phyloP scores from a whole-genome alignment of 306 rosid genomes.

The Citrullus mucosospermus region DNA sequence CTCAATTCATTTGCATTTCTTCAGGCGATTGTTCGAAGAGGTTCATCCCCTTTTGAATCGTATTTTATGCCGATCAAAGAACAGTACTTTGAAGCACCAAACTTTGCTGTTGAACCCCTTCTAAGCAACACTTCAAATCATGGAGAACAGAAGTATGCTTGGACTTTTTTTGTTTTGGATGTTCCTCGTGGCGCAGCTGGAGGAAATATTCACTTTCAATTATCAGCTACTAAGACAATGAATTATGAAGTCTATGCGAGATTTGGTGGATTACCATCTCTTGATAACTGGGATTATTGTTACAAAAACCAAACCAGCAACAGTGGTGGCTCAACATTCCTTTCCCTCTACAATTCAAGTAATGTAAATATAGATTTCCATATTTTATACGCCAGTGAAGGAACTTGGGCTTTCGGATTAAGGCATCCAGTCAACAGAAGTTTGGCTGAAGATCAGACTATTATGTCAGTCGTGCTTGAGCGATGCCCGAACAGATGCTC shows the following conservation, averaged over 20 bases:
- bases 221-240: constrained; percentile 41
- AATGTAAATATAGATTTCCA: constrained; percentile 54
- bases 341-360: constrained; percentile 59
- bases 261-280: constrained; percentile 83
- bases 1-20: constrained; percentile 7
- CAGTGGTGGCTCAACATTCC: constrained; percentile 61
- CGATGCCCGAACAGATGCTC: constrained; percentile 90
- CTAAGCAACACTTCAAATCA: constrained; percentile 33
- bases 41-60: constrained; percentile 54
- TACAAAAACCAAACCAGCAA: constrained; percentile 67
- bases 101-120: constrained; percentile 72
- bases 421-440: constrained; percentile 31
- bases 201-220: constrained; percentile 52
- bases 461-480: constrained; percentile 77
- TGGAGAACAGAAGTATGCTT: constrained; percentile 29
- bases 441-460: constrained; percentile 32
- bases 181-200: constrained; percentile 91
- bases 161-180: constrained; percentile 73
- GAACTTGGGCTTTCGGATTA: constrained; percentile 86
- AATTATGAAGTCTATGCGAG: constrained; percentile 68
- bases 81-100: constrained; percentile 33
- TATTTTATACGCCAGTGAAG: constrained; percentile 75
- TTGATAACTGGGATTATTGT: constrained; percentile 65
- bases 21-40: constrained; percentile 72
- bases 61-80: constrained; percentile 68